Evolutionary conservation across 345 rosid species (phyloP), one percentile per base, ranked within the genome.

Genomic region (Gossypium bickii): DNA sequence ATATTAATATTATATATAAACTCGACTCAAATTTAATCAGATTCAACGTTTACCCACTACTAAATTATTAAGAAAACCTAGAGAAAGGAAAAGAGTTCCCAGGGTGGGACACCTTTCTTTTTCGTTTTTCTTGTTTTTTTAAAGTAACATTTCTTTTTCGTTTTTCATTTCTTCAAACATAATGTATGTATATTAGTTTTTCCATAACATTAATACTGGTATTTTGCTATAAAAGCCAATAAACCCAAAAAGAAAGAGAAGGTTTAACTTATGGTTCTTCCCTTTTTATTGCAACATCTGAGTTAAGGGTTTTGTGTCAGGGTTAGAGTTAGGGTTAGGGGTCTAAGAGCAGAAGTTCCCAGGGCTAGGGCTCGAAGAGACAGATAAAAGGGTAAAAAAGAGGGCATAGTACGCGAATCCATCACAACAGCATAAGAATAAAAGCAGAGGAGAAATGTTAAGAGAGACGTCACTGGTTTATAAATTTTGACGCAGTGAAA

Each of bases 401-500:
- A 7, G 64, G 64, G 17, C 64, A 59, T 12, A 24, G 76, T 72
- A 61, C 77, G 80, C 77, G 78, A 78, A 74, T 75, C 79, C 71
- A 51, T 80, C 78, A 80, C 71, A 69, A 45, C 80, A 62, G 78
- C 78, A 72, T 73, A 70, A 71, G 82, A 78, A 76, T 65, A 78
- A 76, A 76, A 80, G 66, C 45, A 48, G 43, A 64, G 41, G 15
- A 45, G 38, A 72, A 34, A 29, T 56, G 18, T 56, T 65, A 29
- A 4, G 78, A 76, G 60, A 51, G 83, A 78, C 81, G 77, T 75
- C 78, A 67, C 67, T 53, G 71, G 24, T 38, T 66, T 8, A 34
- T 34, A 34, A 34, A 34, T 1, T 17, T 20, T 17, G 69, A 49
- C 41, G 72, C 18, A 9, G 74, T 15, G 13, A 18, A 25, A 65